Evolutionary conservation across 176 grass and related monocot species (phyloP).

Genomic region (Luzula sylvatica): DNA sequence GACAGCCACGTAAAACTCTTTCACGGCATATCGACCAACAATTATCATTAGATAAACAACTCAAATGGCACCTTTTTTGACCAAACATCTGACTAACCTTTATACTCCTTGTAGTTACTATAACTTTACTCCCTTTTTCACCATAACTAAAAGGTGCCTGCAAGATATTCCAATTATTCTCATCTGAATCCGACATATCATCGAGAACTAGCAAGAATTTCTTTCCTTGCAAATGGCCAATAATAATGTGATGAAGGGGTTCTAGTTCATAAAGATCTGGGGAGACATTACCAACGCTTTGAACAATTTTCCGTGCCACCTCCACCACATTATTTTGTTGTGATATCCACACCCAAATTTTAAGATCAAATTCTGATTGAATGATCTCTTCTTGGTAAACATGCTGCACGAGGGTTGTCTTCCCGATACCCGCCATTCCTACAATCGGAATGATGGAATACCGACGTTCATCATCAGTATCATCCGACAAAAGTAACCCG

Average conservation of each 20-base stretch:
- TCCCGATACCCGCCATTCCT: conserved; percentile 30
- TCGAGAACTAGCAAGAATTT: conserved; percentile 37
- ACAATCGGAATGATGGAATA: conserved; percentile 14
- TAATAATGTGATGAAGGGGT: conserved; percentile 20
- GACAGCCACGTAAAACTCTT: conserved; percentile 1
- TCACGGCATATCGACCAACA: conserved; percentile 17
- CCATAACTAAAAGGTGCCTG: not conserved
- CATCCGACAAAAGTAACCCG: not conserved
- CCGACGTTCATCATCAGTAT: not conserved
- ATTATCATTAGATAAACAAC: conserved; percentile 18
- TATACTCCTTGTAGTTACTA: conserved; percentile 21
- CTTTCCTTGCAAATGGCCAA: conserved; percentile 14
- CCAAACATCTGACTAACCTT: conserved; percentile 17
- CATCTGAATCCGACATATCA: conserved; percentile 31
- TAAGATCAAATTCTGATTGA: not conserved
- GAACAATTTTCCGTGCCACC: not conserved
- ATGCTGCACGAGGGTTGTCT: conserved; percentile 25
- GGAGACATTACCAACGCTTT: not conserved
- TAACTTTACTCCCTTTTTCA: not conserved
- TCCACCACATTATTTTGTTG: conserved; percentile 11
- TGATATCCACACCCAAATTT: conserved; percentile 22
- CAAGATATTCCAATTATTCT: conserved; percentile 19
- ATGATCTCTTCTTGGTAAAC: conserved; percentile 7
- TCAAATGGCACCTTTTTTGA: conserved; percentile 2
- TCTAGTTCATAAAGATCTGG: not conserved